Evolutionary conservation across 306 rosid species (phyloP).

Genomic region (Cucumis melo): DNA sequence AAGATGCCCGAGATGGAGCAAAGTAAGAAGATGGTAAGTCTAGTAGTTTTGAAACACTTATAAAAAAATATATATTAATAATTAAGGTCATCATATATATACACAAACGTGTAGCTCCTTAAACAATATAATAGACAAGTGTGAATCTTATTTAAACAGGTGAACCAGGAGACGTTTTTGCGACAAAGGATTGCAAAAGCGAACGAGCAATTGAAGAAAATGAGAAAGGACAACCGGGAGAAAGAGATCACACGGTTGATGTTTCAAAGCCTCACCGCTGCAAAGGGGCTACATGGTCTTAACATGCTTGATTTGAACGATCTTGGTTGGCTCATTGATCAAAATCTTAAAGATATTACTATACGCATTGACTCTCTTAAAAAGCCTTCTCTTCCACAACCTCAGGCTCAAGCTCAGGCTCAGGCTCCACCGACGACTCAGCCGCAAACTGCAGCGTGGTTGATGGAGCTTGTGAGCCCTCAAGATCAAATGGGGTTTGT

Average conservation of each 20-base stretch:
- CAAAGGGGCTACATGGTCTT: conserved; percentile 1
- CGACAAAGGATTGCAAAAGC: conserved; percentile 12
- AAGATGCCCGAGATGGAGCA: conserved; percentile 21
- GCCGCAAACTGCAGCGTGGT: not conserved
- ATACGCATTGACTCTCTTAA: not conserved
- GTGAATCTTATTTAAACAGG: not conserved
- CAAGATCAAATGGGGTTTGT: conserved; percentile 1
- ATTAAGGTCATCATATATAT: no score
- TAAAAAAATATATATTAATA: no score
- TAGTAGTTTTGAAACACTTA: no score
- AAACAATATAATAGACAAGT: no score
- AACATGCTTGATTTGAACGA: conserved; percentile 15
- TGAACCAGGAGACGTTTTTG: conserved; percentile 17
- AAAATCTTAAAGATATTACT: conserved; percentile 9
- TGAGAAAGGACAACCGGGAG: conserved; percentile 11
- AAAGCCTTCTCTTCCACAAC: not conserved
- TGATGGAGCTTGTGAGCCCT: not conserved
- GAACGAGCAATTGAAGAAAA: conserved; percentile 14
- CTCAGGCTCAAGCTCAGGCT: not conserved
- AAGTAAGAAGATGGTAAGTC: conserved; percentile 13
- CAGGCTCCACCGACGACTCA: not conserved
- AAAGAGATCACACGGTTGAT: conserved; percentile 10
- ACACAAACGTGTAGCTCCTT: no score
- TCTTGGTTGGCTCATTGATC: conserved; percentile 17
- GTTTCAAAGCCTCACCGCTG: conserved; percentile 8